Conservation (phyloP, 129 eudicot species). For the Erigeron canadensis region DNA sequence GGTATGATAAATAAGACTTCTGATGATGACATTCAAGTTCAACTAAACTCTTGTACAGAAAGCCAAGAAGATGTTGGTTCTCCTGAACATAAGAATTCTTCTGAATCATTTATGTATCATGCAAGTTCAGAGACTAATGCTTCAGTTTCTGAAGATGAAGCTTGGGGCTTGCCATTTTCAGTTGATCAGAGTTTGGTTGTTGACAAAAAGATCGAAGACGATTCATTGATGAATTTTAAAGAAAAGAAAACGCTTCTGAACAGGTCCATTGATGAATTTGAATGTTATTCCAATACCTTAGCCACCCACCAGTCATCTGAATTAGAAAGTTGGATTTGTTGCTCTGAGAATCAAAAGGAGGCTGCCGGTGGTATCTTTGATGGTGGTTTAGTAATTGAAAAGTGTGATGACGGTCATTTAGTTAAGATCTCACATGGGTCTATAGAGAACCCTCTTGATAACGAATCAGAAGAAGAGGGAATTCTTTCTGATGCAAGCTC, state of each 20-base stretch:
- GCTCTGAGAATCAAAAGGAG: too few relatives aligned
- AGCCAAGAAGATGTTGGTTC: slow-evolving; percentile 1
- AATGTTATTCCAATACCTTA: too few relatives aligned
- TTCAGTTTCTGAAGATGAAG: slow-evolving; percentile 24
- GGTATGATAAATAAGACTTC: slow-evolving; percentile 12
- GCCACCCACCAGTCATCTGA: too few relatives aligned
- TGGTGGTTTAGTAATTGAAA: background rate
- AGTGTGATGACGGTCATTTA: background rate
- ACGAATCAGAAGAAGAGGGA: background rate
- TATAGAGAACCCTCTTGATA: background rate
- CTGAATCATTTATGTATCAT: slow-evolving; percentile 1
- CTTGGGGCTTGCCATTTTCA: background rate
- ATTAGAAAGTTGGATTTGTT: too few relatives aligned
- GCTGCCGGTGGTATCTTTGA: too few relatives aligned
- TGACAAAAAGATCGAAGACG: too few relatives aligned
- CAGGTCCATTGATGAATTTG: too few relatives aligned
- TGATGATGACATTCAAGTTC: slow-evolving; percentile 7
- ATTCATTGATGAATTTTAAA: too few relatives aligned
- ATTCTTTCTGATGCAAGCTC: background rate
- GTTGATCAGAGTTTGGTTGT: too few relatives aligned
- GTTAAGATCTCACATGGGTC: background rate
- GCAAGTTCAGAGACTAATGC: slow-evolving; percentile 22
- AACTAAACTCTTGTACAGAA: slow-evolving; percentile 8
- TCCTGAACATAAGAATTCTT: background rate
- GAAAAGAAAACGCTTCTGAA: too few relatives aligned